phyloP scores from a whole-genome alignment of 2,329 filamentous ascomycete species.

The Phyllosticta citrichinensis region DNA sequence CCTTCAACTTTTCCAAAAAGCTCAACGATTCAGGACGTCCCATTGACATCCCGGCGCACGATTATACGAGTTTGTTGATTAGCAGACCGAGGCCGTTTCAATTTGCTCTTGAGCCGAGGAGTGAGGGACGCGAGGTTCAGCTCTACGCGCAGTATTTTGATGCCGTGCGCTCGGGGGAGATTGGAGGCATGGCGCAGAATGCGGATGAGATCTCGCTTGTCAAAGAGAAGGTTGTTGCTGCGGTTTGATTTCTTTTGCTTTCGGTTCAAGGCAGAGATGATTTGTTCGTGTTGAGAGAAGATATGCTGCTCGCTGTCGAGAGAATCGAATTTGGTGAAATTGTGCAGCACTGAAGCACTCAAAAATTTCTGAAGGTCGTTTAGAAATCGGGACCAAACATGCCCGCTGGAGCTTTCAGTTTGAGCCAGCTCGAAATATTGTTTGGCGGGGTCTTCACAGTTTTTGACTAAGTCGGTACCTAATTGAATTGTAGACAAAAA shows the following conservation, averaged over 20 bases:
- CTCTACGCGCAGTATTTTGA: background rate
- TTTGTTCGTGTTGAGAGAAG: background rate
- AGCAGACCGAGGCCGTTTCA: slow-evolving; percentile 3
- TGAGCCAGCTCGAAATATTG: too few species aligned
- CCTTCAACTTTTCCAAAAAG: slow-evolving; percentile 11
- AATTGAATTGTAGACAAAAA: too few species aligned
- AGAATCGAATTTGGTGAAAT: too few species aligned
- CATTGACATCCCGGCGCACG: slow-evolving; percentile 5
- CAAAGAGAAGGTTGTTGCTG: background rate
- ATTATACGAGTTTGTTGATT: slow-evolving; percentile 4
- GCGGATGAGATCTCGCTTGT: background rate
- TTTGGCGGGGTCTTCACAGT: too few species aligned
- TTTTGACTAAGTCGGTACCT: too few species aligned
- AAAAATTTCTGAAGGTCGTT: too few species aligned
- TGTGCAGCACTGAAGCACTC: too few species aligned
- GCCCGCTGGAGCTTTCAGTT: too few species aligned
- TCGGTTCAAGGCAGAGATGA: too few species aligned
- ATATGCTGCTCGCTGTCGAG: too few species aligned
- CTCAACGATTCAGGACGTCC: background rate
- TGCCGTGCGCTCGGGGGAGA: background rate
- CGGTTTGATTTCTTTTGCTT: background rate
- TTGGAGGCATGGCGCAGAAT: background rate
- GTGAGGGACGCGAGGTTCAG: background rate
- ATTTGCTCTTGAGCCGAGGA: slow-evolving; percentile 2
- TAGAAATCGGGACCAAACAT: too few species aligned